Evolutionary conservation across 495 filamentous ascomycete genomes (phyloP).

Genomic region (Tuber indicum): DNA sequence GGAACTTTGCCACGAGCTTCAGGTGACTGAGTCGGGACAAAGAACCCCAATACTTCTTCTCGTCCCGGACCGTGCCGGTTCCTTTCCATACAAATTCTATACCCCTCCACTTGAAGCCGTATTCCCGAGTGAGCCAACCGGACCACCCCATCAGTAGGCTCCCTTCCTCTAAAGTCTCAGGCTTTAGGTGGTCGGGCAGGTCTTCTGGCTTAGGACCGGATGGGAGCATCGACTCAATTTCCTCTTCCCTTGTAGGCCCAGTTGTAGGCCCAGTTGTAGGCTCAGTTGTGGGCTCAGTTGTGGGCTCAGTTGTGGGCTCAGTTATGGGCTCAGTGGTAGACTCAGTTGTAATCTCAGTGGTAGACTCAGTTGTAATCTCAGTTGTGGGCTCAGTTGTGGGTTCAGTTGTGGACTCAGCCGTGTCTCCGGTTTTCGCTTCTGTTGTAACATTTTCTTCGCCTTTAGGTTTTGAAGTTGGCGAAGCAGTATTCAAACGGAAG

Average conservation of each 20-base stretch:
- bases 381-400: conserved; percentile 3
- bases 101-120: conserved; percentile 21
- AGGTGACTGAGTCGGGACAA: conserved; percentile 33
- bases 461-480: background rate
- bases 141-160: conserved; percentile 31
- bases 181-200: conserved; percentile 24
- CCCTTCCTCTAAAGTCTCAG: conserved; percentile 21
- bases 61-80: conserved; percentile 31
- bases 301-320: background rate
- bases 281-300: conserved; percentile 7
- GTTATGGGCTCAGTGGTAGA: conserved; percentile 1
- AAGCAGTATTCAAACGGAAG: conserved; percentile 6
- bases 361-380: background rate
- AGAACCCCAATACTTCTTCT: conserved; percentile 28
- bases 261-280: conserved; percentile 4
- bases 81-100: conserved; percentile 33
- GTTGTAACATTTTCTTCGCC: background rate
- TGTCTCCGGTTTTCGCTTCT: background rate
- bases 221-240: conserved; percentile 7
- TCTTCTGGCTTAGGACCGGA: conserved; percentile 9
- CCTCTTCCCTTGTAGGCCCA: background rate
- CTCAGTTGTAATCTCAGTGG: background rate
- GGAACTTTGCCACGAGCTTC: conserved; percentile 33
- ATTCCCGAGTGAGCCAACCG: conserved; percentile 37
- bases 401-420: background rate